These are phyloP conservation scores for Podaxis mareebaensis DNA, from an alignment of 768 basidiomycete species.

Conservation along the genomic window DNA sequence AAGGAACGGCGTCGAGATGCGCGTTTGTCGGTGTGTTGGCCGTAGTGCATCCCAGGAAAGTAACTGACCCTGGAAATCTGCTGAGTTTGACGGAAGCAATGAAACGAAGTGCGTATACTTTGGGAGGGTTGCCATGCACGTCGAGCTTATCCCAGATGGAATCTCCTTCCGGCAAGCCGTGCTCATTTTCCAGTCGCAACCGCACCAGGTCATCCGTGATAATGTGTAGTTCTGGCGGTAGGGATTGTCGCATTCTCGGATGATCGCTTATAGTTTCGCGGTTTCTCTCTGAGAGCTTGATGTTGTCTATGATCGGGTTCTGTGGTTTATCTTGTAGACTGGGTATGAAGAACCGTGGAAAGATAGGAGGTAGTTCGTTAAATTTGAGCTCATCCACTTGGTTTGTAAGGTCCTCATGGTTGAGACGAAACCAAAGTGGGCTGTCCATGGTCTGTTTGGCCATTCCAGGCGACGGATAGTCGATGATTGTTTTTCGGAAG, in stretches of 20 bases:
- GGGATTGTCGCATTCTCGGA: neutral
- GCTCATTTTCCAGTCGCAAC: constrained; percentile 12
- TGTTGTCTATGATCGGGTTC: constrained; percentile 70
- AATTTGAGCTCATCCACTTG: constrained; percentile 1
- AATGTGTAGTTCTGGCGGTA: constrained; percentile 33
- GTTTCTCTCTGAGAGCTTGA: constrained; percentile 35
- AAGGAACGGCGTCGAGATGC: constrained; percentile 55
- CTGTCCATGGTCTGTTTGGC: neutral
- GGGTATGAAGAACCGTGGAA: constrained; percentile 61
- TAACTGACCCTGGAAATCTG: constrained; percentile 40
- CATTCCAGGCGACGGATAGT: neutral
- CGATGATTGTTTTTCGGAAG: neutral
- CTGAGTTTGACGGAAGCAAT: neutral
- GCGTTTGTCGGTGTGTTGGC: constrained; percentile 28
- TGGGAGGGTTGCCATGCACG: constrained; percentile 19
- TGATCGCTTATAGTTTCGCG: constrained; percentile 17
- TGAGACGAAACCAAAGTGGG: constrained; percentile 3
- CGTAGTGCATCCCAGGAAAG: constrained; percentile 67
- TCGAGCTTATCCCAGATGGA: constrained; percentile 15
- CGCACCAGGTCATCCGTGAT: constrained; percentile 21
- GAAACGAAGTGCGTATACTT: constrained; percentile 24
- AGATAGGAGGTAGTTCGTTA: constrained; percentile 38
- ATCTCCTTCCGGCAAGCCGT: constrained; percentile 21
- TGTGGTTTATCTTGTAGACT: constrained; percentile 70
- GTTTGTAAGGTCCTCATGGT: constrained; percentile 8